Evolutionary conservation across 2,329 filamentous ascomycete genomes (phyloP), one percentile per base, ranked within the genome.

Genomic region (Hypoxylon sp.): DNA sequence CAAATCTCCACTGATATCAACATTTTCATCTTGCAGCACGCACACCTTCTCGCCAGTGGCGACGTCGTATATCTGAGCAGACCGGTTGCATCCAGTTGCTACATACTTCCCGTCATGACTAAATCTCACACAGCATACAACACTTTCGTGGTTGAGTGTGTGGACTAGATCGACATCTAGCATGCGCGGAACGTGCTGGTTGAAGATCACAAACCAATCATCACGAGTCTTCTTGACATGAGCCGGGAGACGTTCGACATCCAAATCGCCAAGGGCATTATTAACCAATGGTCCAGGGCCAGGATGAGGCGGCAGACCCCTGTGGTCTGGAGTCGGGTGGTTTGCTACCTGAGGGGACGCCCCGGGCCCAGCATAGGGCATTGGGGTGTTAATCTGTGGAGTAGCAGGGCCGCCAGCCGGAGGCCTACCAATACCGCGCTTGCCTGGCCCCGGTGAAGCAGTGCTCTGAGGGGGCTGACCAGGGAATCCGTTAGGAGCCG

Each of bases 1-100:
- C 32, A 99, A 85, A 81, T 99, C 96, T 28, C 95, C 94, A 60
- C 92, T 91, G 74, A 94, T 90, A 72, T 97, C 93, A 49, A 94
- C 93, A 49, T 87, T 91, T 74, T 95, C 92, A 75, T 99, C 96
- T 79, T 97, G 93, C 34, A 98, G 85, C 65, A 96, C 91, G 72
- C 93, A 96, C 58, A 98, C 90, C 79, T 95, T 96, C 73, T 93
- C 89, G 61, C 96, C 96, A 14, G 89, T 92, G 75, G 89, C 86
- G 45, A 98, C 95, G 72, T 99, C 96, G 80, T 96, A 99, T 75
- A 99, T 99, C 81, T 98, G 95, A n/a, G 96, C 96, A n/a, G 94
- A 97, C 70, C 94, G 87, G 81, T 99, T 99, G 85, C 96, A 98
- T 46, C 96, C 96, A 4, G 96, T 99, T 6, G 96, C 96, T 60